These are phyloP conservation scores for Tillandsia fasciculata DNA, from an alignment of 176 grass and related monocot genomes.

Conservation along the genomic window DNA sequence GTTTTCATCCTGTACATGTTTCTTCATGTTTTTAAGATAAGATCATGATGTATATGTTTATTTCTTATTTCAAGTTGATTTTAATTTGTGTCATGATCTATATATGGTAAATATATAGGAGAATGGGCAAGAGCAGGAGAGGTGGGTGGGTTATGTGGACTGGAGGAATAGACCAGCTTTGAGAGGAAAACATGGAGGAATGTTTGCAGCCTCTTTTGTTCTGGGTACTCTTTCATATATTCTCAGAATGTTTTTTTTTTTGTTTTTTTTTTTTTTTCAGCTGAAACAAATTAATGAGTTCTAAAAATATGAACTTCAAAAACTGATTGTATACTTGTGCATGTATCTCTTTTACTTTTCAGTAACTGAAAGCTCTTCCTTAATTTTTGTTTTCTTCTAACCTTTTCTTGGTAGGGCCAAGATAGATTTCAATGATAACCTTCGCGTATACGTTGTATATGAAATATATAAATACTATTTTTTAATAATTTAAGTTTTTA, in stretches of 20 bases:
- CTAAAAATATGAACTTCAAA: no score
- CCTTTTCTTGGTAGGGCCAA: no score
- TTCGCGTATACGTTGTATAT: no score
- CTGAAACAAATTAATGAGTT: no score
- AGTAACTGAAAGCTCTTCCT: no score
- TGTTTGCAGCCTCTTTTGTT: slow-evolving; percentile 82
- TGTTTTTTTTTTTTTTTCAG: no score
- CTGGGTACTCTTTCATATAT: slow-evolving; percentile 40
- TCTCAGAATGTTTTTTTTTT: background rate
- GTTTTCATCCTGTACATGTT: background rate
- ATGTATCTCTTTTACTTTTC: no score
- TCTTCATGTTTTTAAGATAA: background rate
- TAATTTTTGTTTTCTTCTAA: no score
- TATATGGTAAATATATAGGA: slow-evolving; percentile 33
- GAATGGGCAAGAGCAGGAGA: slow-evolving; percentile 34
- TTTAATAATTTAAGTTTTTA: no score
- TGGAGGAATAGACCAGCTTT: slow-evolving; percentile 76
- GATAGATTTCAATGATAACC: no score
- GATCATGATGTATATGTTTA: background rate
- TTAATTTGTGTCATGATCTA: background rate
- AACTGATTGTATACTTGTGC: no score
- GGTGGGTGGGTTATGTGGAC: slow-evolving; percentile 84
- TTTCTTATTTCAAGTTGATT: background rate
- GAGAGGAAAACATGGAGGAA: slow-evolving; percentile 76
- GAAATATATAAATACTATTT: no score